Percentiles rank a stretch among this genome's conserved stretches.
phyloP scores from a whole-genome alignment of 1,284 basidiomycete species.

The Phenoliferia sp. region DNA sequence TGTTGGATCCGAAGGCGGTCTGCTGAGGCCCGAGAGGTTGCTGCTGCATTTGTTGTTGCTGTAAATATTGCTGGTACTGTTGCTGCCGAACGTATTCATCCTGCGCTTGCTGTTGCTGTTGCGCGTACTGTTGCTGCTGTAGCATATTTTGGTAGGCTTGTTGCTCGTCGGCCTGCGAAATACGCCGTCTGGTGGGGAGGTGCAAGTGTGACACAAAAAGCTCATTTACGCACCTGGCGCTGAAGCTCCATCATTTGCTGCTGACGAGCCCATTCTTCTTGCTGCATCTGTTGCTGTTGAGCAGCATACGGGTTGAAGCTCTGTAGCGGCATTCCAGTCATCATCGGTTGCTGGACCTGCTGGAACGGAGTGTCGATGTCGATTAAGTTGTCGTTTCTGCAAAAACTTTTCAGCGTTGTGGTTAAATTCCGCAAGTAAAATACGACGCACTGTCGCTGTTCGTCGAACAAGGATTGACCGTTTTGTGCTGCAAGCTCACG shows the following conservation, averaged over 20 bases:
- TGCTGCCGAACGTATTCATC: constrained; percentile 47
- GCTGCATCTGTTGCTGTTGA: constrained; percentile 50
- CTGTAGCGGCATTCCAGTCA: constrained; percentile 49
- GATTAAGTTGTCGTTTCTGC: constrained; percentile 37
- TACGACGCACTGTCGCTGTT: constrained; percentile 45
- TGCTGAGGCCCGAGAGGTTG: constrained; percentile 51
- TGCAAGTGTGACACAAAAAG: not conserved
- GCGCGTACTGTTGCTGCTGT: constrained; percentile 47
- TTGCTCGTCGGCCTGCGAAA: constrained; percentile 49
- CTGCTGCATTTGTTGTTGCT: constrained; percentile 48
- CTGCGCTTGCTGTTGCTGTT: constrained; percentile 43
- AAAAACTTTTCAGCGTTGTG: too few species aligned
- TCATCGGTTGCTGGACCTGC: constrained; percentile 40
- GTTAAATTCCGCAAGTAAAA: too few species aligned
- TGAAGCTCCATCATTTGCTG: constrained; percentile 36
- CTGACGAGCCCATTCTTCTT: constrained; percentile 44
- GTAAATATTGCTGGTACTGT: constrained; percentile 48
- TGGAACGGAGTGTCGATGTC: constrained; percentile 35
- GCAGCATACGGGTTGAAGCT: constrained; percentile 51
- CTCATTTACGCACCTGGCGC: constrained; percentile 32
- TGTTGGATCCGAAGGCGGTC: constrained; percentile 77
- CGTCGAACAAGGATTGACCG: constrained; percentile 75
- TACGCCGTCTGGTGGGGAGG: constrained; percentile 33
- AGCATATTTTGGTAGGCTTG: constrained; percentile 59
- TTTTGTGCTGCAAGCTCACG: constrained; percentile 64